Conservation (phyloP, 768 basidiomycete species). For the Phlebiopsis gigantea region DNA sequence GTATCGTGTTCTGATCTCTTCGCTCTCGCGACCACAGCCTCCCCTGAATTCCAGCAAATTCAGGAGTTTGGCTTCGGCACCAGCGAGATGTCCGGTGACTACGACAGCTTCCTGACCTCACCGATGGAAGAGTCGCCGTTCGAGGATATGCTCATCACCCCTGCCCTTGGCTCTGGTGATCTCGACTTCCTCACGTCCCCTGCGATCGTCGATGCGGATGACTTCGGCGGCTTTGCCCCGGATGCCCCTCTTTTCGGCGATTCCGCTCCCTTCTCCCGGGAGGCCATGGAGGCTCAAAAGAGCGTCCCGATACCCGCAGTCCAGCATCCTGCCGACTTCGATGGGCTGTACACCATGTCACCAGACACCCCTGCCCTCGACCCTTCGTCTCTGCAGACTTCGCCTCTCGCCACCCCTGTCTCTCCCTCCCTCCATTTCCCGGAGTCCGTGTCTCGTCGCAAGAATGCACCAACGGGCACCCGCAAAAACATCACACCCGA, state of each 20-base stretch:
- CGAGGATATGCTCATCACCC: slow-evolving; percentile 41
- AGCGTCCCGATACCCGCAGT: slow-evolving; percentile 16
- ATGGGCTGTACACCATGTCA: slow-evolving; percentile 42
- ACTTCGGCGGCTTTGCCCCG: slow-evolving; percentile 21
- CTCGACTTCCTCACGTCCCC: slow-evolving; percentile 41
- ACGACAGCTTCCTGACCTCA: slow-evolving; percentile 32
- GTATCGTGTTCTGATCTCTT: slow-evolving; percentile 5
- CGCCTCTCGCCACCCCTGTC: slow-evolving; percentile 24
- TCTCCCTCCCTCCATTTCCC: slow-evolving; percentile 9
- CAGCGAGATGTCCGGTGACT: slow-evolving; percentile 24
- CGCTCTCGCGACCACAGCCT: slow-evolving; percentile 22
- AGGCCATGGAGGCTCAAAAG: slow-evolving; percentile 17
- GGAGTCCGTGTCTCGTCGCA: slow-evolving; percentile 27
- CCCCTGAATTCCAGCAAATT: slow-evolving; percentile 34
- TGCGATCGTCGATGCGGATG: slow-evolving; percentile 31
- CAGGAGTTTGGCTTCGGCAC: slow-evolving; percentile 27
- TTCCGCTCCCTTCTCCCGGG: background rate
- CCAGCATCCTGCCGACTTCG: slow-evolving; percentile 25
- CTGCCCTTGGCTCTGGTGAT: slow-evolving; percentile 32
- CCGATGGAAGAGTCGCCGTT: slow-evolving; percentile 43
- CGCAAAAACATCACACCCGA: slow-evolving; percentile 66
- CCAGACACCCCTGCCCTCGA: slow-evolving; percentile 48
- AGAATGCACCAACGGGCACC: slow-evolving; percentile 52
- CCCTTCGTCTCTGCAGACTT: slow-evolving; percentile 28
- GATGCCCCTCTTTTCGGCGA: slow-evolving; percentile 28